phyloP scores from a whole-genome alignment of 2,329 filamentous ascomycete genomes.

The Clathrospora elynae region DNA sequence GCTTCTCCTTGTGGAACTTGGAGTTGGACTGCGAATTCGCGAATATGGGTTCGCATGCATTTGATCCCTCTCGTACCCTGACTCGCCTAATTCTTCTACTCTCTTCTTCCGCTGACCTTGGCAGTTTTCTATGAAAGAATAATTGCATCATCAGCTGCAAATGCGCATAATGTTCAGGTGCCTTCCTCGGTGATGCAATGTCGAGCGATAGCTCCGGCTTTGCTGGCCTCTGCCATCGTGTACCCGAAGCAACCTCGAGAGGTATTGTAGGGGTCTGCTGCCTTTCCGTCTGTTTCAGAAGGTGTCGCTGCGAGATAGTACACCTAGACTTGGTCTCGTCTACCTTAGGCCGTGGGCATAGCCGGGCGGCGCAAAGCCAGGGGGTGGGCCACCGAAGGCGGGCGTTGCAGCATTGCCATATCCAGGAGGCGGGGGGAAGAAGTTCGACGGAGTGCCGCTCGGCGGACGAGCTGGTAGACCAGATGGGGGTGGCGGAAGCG shows the following conservation, averaged over 20 bases:
- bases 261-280: neutral
- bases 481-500: conserved; percentile 64
- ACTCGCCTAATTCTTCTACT: conserved; percentile 4
- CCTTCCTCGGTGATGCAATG: too few species aligned
- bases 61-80: conserved; percentile 2
- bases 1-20: conserved; percentile 6
- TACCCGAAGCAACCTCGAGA: neutral
- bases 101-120: conserved; percentile 4
- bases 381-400: conserved; percentile 31
- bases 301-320: neutral
- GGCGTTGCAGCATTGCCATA: conserved; percentile 28
- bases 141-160: neutral
- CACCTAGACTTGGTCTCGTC: neutral
- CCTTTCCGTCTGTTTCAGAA: neutral
- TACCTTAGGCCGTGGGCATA: conserved; percentile 18
- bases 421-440: conserved; percentile 35
- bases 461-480: conserved; percentile 72
- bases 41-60: conserved; percentile 5
- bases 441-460: conserved; percentile 62
- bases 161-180: neutral
- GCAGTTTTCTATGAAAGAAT: neutral
- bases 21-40: conserved; percentile 4
- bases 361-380: conserved; percentile 22
- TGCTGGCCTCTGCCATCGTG: neutral
- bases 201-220: neutral